Evolutionary conservation across 192 early-diverging fungal genomes (phyloP), one percentile per base, ranked within the genome.

Genomic region (Backusella mclennaniae): DNA sequence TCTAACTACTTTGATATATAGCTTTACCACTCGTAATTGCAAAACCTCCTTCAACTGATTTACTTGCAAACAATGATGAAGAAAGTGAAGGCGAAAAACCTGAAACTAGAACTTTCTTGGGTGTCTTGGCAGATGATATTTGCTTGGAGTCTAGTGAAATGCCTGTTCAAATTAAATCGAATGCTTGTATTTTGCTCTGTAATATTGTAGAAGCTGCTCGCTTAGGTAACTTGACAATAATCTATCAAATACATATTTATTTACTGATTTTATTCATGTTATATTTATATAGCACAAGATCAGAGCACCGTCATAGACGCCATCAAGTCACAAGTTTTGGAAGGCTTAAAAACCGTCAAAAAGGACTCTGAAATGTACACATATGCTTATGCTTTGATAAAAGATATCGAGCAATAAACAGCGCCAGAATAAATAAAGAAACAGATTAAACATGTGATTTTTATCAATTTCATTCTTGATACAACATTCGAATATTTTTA

Each of bases 161-260:
- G 14, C 84, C 89, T 41, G 84, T 85, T 63, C 84, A 90, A 80
- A 78, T 88, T 29, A 77, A 83, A 11, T 80, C 77, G 9, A 90
- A 90, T 70, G 84, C 77, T 19, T 87, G 84, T 67, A 59, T 84
- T 36, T 72, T 90, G 38, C 75, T 90, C 36, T 83, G 80, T 53
- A 88, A 83, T 39, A 72, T 84, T 2, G 6, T 81, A 12, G 73
- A 79, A 49, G 63, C 76, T 39, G 76, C 84, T 31, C 35, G 38
- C 31, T 36, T 33, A 70, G 80, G 80, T 81, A 77, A 70, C 21
- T 6, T 53, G 29, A 0, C n/a, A 21, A 56, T 44, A 12, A 8
- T n/a, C 9, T n/a, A 38, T 38, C 33, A 21, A 35, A 36, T 9
- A n/a, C 6, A 23, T 38, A 7, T n/a, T 5, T 8, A 21, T 19